phyloP scores from a whole-genome alignment of 257 asterid genomes.

The Salvia hispanica region DNA sequence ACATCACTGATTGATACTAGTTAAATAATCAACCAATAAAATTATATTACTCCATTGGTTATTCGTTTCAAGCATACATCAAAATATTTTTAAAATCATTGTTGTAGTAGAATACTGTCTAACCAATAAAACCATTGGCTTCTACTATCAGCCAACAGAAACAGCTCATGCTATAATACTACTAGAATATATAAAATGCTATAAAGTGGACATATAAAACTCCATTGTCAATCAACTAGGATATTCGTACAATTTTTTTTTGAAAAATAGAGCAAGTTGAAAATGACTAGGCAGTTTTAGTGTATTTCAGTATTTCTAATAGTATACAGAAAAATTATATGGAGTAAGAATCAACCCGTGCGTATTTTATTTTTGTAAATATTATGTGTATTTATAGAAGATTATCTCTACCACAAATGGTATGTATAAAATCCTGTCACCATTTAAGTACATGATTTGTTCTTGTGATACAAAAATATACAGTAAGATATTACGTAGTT shows the following conservation, averaged over 20 bases:
- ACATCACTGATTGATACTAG: background rate
- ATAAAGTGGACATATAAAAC: background rate
- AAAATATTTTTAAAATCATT: background rate
- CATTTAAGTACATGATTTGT: no score
- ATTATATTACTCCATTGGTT: background rate
- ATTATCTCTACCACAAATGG: no score
- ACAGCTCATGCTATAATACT: no score
- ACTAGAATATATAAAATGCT: no score
- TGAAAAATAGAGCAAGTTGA: background rate
- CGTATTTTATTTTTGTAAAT: no score
- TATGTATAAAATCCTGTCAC: no score
- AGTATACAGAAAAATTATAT: no score
- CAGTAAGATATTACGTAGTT: no score
- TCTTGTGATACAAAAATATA: no score
- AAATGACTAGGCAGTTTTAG: background rate
- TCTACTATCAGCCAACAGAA: slow-evolving; percentile 24
- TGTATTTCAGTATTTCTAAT: no score
- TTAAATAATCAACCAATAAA: background rate
- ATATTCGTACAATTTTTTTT: background rate
- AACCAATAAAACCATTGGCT: slow-evolving; percentile 23
- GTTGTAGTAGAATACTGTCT: background rate
- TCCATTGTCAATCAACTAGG: background rate
- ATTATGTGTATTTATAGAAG: no score
- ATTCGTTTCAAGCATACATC: background rate
- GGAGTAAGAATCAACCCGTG: no score